Evolutionary conservation across 2,329 filamentous ascomycete species (phyloP), one percentile per base, ranked within the genome.

Genomic region (Triangularia setosa): DNA sequence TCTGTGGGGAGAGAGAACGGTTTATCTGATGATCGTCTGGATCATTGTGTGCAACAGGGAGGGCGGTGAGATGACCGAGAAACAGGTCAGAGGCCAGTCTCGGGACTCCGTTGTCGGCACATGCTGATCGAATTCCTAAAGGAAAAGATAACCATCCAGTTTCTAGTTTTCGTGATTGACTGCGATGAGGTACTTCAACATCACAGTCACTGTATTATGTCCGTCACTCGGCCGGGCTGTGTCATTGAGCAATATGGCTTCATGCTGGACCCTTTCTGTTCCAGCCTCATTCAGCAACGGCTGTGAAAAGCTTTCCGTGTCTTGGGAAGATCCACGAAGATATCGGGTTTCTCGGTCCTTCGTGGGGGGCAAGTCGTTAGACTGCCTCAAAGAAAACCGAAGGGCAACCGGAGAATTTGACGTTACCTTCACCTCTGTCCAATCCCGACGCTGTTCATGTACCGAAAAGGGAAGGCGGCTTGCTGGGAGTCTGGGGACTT

Each of bases 381-480:
- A 48, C n/a, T 21, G n/a, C 21, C 40, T 48, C 40, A 55, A 55
- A 55, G 18, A 27, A 59, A 40, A 25, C 35, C 27, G 35, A 30
- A n/a, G 12, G 9, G 16, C 16, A 27, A 44, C 23, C 54, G 35
- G 30, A 48, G 40, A 48, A 48, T 48, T 48, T n/a, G 8, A 48
- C 18, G 40, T 48, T 18, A n/a, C n/a, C 40, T 7, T 48, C 23
- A 40, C 33, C 3, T 35, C 16, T n/a, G 40, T 40, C 65, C 65
- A 67, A 67, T 67, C 65, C 60, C 44, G 24, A 35, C 33, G 35
- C 48, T n/a, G 25, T 24, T 27, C 28, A 11, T 14, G 40, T n/a
- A 33, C 58, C 65, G 27, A 44, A 67, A 65, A 23, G 35, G 64
- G 59, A 35, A 65, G 64, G 63, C 65, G 48, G 48, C 35, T 55